phyloP scores from a whole-genome alignment of 805 yeast species.

The Schwanniomyces polymorphus region DNA sequence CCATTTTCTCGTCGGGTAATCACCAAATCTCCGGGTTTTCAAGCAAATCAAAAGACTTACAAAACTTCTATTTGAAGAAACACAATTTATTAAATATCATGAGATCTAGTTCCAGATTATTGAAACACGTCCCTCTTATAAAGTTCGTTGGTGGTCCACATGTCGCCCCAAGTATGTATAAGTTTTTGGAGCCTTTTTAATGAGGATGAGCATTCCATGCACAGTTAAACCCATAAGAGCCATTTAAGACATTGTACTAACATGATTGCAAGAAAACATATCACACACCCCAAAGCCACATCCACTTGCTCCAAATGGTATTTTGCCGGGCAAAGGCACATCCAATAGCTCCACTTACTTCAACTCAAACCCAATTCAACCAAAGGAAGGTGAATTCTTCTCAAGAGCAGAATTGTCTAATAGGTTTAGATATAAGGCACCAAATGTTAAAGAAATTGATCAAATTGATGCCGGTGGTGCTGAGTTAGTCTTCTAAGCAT shows the following conservation, averaged over 20 bases:
- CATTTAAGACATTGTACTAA: constrained; percentile 2
- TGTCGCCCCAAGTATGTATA: constrained; percentile 45
- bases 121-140: constrained; percentile 66
- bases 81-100: constrained; percentile 12
- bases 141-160: constrained; percentile 87
- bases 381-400: constrained; percentile 41
- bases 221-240: neutral
- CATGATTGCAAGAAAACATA: constrained; percentile 8
- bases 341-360: constrained; percentile 11
- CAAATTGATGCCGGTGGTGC: constrained; percentile 86
- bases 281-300: constrained; percentile 33
- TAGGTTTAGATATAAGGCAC: constrained; percentile 67
- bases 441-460: constrained; percentile 72
- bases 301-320: constrained; percentile 45
- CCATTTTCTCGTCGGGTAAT: neutral
- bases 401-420: constrained; percentile 69
- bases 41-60: neutral
- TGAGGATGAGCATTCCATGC: neutral
- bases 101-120: constrained; percentile 32
- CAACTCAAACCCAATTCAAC: constrained; percentile 38
- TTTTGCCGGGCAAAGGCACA: constrained; percentile 30
- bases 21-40: neutral
- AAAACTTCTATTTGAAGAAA: neutral
- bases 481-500: constrained; percentile 43
- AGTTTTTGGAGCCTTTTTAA: neutral